Base-by-base conservation (phyloP, 305 asterid genomes). In the Rubia tinctorum region DNA sequence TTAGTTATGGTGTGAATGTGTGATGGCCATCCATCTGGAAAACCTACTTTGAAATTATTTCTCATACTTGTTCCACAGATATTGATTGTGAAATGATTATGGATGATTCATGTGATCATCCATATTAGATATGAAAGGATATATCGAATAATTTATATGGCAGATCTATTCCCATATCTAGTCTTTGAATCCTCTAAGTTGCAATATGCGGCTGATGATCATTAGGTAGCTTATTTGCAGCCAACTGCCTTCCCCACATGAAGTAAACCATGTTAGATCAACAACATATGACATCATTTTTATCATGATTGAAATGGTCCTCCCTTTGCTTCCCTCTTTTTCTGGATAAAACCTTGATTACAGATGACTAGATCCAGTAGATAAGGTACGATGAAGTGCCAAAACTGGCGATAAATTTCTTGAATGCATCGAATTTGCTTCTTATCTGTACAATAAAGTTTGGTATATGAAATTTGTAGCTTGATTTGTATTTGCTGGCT, bases 221-320 rank as follows among this genome's bases (percentile, higher is more conserved):
- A 11, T 37, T 10, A 34, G 68, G 43, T 73, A 37, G 66, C 42
- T 73, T 22, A 61, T 53, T 39, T 66, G 30, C 59, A 53, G 22
- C 72, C 17, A 37, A 37, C 3, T 63, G 45, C 68, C 76, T 49
- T 68, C 55, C 25, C 51, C 67, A 17, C 72, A 65, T 53, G n/a
- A 14, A 66, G 67, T 20, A 11, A 53, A 53, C 72, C 77, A 55
- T 56, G 47, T 66, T 74, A 49, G 23, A 34, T 40, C n/a, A 51
- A 6, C 4, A 25, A 55, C 49, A 23, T 11, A 6, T 65, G 49
- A 42, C 47, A 27, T 67, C 78, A 56, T 25, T 7, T 66, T 74
- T 55, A 42, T 66, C 68, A 11, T 43, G 59, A 55, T 42, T 42
- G 40, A 13, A 18, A 15, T 22, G 67, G 40, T 40, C 34, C 12